Evolutionary conservation across 352 stramenopile species (phyloP), one percentile per base, ranked within the genome.

Genomic region (Phytophthora constricta): DNA sequence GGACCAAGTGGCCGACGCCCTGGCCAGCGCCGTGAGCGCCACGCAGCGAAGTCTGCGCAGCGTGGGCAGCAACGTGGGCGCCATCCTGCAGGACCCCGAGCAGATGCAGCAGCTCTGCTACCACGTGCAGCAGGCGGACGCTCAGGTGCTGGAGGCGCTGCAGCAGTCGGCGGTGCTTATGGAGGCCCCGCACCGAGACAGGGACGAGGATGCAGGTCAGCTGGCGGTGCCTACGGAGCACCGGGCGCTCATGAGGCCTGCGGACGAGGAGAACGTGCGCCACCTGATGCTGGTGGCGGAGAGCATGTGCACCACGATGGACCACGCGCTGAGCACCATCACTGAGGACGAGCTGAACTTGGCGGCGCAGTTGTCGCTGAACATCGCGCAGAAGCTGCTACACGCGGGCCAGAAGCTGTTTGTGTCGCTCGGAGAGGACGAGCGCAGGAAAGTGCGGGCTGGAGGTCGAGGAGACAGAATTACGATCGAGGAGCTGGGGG

Each of bases 281-380:
- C 82, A 80, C 57, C 82, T 90, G 73, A 90, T 95, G 83, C 27
- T 72, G 41, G 82, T 95, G 46, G 71, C 84, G 3, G 87, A 91
- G 55, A 88, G 71, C 45, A 91, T 95, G 80, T 95, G 87, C 62
- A 67, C 58, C 5, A 86, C 84, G 14, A 83, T 95, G 75, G 82
- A 93, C 52, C 77, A 90, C 25, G 84, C 87, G 25, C 59, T 95
- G 19, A 81, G 72, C 46, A 92, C 85, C 28, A 92, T 95, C 62
- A 84, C 81, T 3, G 70, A 89, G 58, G 84, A 91, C 51, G 87
- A 95, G 59, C 71, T 92, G 25, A 57, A 74, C 9, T 45, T 95
- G 7, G 84, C 84, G 9, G 78, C 83, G 1, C 87, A 93, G 58
- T 66, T 95, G 16, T 92, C 83, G 50, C 73, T 95, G 9, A 76